Evolutionary conservation across 176 grass and related monocot species (phyloP).

Genomic region (Saccharum spontaneum): DNA sequence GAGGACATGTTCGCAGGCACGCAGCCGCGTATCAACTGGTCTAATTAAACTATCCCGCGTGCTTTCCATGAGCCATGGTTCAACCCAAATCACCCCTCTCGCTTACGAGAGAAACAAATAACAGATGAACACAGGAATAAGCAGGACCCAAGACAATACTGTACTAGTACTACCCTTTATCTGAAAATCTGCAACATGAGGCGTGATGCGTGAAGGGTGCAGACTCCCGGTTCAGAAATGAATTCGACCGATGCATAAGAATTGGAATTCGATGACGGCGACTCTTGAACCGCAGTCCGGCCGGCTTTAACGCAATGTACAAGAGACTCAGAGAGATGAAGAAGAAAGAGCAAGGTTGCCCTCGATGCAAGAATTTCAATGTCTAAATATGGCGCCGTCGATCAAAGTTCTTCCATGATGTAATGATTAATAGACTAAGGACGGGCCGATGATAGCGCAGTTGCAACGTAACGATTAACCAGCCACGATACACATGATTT

Average conservation of each 20-base stretch:
- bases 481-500: background rate
- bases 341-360: background rate
- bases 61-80: background rate
- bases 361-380: background rate
- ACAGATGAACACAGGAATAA: too few relatives aligned
- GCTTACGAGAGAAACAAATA: too few relatives aligned
- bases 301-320: background rate
- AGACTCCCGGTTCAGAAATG: too few relatives aligned
- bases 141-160: too few relatives aligned
- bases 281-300: background rate
- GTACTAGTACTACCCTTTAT: too few relatives aligned
- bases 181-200: too few relatives aligned
- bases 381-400: background rate
- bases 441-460: background rate
- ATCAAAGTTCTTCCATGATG: background rate
- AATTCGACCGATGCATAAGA: background rate
- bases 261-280: background rate
- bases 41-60: background rate
- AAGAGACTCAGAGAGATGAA: too few relatives aligned
- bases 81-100: too few relatives aligned
- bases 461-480: constrained; percentile 22
- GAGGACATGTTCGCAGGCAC: background rate
- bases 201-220: too few relatives aligned
- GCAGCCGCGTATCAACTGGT: background rate
- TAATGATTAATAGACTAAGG: background rate